These are phyloP conservation scores for Paxillus ammoniavirescens DNA, from an alignment of 768 basidiomycete genomes.

Conservation along the genomic window DNA sequence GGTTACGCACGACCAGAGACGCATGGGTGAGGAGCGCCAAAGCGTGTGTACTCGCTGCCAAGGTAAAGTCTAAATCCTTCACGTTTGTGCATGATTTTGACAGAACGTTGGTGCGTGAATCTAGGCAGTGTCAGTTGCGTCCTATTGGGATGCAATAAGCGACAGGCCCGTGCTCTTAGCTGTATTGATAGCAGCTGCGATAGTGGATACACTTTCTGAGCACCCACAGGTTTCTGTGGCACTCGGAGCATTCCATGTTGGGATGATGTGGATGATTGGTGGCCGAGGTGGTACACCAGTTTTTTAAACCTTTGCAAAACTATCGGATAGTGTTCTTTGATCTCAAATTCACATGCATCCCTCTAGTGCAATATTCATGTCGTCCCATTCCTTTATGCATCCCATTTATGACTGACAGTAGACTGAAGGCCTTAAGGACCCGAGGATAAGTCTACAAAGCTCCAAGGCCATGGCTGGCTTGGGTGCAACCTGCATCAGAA, in stretches of 20 bases:
- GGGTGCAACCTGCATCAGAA: too few relatives aligned
- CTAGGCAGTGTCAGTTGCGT: conserved; percentile 25
- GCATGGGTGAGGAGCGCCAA: conserved; percentile 32
- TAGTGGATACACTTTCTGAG: conserved; percentile 48
- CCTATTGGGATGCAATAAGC: conserved; percentile 20
- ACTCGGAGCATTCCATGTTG: conserved; percentile 42
- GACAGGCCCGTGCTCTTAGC: conserved; percentile 26
- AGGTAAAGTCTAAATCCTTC: conserved; percentile 23
- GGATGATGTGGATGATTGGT: conserved; percentile 19
- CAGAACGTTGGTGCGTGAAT: neutral
- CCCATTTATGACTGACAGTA: too few relatives aligned
- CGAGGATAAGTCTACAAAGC: too few relatives aligned
- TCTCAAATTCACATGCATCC: neutral
- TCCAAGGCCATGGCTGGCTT: too few relatives aligned
- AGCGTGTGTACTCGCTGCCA: conserved; percentile 34
- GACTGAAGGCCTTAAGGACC: too few relatives aligned
- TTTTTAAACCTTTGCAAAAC: neutral
- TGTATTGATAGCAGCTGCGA: conserved; percentile 34
- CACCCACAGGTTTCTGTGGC: conserved; percentile 34
- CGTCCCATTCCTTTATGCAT: neutral
- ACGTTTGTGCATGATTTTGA: neutral
- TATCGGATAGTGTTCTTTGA: neutral
- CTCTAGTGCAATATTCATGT: neutral
- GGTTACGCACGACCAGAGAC: conserved; percentile 13
- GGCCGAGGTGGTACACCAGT: neutral